Percentiles rank a stretch among this genome's conserved stretches.
Evolutionary conservation across 192 early-diverging fungal species (phyloP).

Genomic region (Dissophora globulifera): DNA sequence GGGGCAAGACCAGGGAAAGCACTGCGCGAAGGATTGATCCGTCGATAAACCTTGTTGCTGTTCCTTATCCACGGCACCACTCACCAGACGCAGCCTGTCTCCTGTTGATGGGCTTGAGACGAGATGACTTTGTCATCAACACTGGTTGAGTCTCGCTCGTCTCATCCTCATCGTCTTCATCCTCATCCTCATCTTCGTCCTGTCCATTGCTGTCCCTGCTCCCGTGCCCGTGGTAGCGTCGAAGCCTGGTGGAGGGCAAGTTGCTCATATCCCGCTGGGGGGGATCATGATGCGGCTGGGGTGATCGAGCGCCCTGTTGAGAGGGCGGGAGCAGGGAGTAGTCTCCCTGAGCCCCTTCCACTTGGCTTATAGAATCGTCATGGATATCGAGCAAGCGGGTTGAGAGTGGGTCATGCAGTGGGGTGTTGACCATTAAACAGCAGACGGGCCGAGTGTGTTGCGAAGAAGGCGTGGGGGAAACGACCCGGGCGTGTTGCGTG

Average conservation of each 20-base stretch:
- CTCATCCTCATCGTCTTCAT: constrained; percentile 17
- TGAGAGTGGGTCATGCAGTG: constrained; percentile 41
- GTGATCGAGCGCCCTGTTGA: constrained; percentile 10
- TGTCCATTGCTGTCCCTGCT: constrained; percentile 4
- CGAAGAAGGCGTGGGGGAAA: background rate
- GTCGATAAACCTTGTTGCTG: no score
- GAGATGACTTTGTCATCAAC: constrained; percentile 1
- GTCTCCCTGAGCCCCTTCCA: background rate
- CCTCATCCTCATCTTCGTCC: constrained; percentile 17
- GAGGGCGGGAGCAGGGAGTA: constrained; percentile 3
- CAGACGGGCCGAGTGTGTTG: background rate
- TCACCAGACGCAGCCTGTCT: constrained; percentile 1
- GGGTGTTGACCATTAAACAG: constrained; percentile 51
- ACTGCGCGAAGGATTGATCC: no score
- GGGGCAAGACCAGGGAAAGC: no score
- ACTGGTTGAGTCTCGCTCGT: constrained; percentile 21
- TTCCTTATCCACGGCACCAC: background rate
- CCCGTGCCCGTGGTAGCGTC: background rate
- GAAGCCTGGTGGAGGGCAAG: background rate
- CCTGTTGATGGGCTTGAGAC: background rate
- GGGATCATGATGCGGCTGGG: background rate
- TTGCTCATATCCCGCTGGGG: no score
- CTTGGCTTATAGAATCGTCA: constrained; percentile 44
- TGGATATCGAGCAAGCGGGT: constrained; percentile 9
- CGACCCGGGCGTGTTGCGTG: background rate